Conservation (phyloP, 495 filamentous ascomycete genomes). For the Xylaria longipes region DNA sequence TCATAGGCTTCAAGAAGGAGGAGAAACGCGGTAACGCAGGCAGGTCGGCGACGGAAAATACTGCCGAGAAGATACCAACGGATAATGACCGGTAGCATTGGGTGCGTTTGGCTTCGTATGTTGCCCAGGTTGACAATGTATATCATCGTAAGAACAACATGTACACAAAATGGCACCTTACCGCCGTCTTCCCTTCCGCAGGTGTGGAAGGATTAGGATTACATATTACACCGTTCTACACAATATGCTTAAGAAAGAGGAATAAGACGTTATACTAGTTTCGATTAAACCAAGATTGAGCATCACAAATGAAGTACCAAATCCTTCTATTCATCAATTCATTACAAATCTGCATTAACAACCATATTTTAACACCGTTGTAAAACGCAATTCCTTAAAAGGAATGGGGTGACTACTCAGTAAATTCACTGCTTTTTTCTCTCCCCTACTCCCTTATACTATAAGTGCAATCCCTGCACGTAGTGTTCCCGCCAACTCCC, state of each 20-base stretch:
- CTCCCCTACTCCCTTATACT: conserved; percentile 17
- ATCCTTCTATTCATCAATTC: conserved; percentile 14
- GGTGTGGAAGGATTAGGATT: not conserved
- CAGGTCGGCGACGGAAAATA: not conserved
- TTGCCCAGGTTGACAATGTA: not conserved
- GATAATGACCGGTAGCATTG: conserved; percentile 19
- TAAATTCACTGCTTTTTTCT: conserved; percentile 24
- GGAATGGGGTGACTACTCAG: not conserved
- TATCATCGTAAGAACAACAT: not conserved
- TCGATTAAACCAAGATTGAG: not conserved
- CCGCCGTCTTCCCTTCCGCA: not conserved
- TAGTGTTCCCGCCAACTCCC: conserved; percentile 18
- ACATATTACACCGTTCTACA: not conserved
- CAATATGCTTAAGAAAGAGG: not conserved
- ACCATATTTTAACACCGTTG: not conserved
- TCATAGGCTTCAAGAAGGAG: conserved; percentile 68
- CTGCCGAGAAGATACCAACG: not conserved
- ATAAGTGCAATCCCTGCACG: conserved; percentile 14
- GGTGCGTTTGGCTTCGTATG: not conserved
- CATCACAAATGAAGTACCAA: not conserved
- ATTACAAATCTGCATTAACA: not conserved
- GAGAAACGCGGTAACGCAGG: not conserved
- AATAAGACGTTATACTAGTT: not conserved
- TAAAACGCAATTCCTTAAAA: not conserved
- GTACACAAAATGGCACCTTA: not conserved